Conservation (phyloP, 1,284 basidiomycete genomes). For the Caloboletus inedulis region DNA sequence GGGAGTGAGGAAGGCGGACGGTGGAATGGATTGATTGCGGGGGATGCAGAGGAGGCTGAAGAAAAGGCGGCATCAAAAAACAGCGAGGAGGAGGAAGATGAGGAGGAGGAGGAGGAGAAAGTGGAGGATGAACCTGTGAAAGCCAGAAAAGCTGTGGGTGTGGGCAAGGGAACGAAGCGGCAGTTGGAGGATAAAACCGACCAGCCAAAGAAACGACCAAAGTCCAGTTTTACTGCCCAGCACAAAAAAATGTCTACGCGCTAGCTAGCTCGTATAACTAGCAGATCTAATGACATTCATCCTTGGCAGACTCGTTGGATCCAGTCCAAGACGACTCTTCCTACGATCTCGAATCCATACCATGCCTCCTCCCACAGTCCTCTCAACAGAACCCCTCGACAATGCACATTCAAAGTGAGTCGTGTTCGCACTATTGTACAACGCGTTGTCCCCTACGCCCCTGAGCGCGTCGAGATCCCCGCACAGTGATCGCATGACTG, state of each 20-base stretch:
- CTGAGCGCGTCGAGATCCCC: not conserved
- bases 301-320: constrained; percentile 6
- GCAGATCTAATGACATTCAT: constrained; percentile 7
- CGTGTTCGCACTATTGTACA: not conserved
- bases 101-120: constrained; percentile 1
- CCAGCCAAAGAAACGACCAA: constrained; percentile 22
- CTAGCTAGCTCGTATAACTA: not conserved
- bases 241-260: not conserved
- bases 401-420: constrained; percentile 59
- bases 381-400: constrained; percentile 48
- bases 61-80: constrained; percentile 24
- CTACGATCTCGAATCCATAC: constrained; percentile 1
- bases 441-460: not conserved
- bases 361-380: constrained; percentile 34
- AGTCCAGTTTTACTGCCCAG: not conserved
- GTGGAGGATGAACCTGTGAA: not conserved
- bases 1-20: constrained; percentile 58
- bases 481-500: not conserved
- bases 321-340: not conserved
- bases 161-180: constrained; percentile 14
- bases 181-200: constrained; percentile 9
- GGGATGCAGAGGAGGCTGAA: constrained; percentile 29
- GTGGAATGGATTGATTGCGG: constrained; percentile 55
- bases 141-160: constrained; percentile 1
- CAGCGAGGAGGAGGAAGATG: constrained; percentile 28